Conservation (phyloP, 2,329 filamentous ascomycete genomes). For the Colletotrichum liaoningense region DNA sequence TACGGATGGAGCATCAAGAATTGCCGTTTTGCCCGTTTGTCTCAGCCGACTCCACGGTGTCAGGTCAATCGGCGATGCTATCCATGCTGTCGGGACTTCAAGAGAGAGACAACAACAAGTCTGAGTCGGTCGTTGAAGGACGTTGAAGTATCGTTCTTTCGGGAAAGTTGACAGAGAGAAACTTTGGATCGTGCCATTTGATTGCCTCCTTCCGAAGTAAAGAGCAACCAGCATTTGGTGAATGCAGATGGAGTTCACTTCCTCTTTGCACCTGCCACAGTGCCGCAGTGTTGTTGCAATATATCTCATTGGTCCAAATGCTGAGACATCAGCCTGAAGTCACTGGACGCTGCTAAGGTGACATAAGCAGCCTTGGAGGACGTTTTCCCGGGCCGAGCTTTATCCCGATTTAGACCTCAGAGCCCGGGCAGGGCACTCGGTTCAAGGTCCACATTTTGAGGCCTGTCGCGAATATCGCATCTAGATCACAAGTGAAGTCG, state of each 20-base stretch:
- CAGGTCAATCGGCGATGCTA: constrained; percentile 1
- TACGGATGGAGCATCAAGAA: not conserved
- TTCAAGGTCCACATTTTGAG: constrained; percentile 6
- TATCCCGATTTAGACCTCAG: not conserved
- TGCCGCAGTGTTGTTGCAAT: not conserved
- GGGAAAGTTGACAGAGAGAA: not conserved
- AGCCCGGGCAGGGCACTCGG: not conserved
- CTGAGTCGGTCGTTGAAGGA: not conserved
- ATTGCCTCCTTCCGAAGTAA: not conserved
- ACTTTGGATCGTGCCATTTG: too few species aligned
- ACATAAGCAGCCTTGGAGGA: not conserved
- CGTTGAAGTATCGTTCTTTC: not conserved
- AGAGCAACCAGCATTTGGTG: not conserved
- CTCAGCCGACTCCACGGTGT: constrained; percentile 21
- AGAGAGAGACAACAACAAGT: not conserved
- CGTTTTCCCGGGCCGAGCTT: not conserved
- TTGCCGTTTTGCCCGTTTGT: constrained; percentile 9
- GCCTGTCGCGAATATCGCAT: constrained; percentile 7
- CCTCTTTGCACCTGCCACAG: not conserved
- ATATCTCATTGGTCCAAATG: not conserved
- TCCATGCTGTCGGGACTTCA: constrained; percentile 10
- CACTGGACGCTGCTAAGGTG: not conserved
- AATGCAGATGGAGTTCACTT: not conserved
- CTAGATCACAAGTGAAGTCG: not conserved
- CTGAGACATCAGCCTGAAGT: not conserved